A percentile compares a stretch with the other conserved stretches of the same genome.
phyloP scores from a whole-genome alignment of 371 early-diverging fungal genomes.

The Mortierella sp. region DNA sequence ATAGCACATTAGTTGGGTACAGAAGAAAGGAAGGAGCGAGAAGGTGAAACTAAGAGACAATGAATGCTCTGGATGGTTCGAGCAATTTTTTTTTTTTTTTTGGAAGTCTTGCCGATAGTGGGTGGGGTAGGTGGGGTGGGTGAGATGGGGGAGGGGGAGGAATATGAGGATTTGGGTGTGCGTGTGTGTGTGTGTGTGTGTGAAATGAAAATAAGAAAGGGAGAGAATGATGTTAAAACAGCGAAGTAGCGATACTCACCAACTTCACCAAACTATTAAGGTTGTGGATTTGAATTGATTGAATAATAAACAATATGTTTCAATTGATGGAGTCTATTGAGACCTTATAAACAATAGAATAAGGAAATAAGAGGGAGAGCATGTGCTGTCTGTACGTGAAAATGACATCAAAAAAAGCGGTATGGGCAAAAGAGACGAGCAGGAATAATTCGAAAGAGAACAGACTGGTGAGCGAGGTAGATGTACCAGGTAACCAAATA shows the following conservation, averaged over 20 bases:
- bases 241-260: background rate
- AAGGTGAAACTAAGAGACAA: background rate
- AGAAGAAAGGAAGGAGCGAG: background rate
- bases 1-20: too few relatives aligned
- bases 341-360: too few relatives aligned
- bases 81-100: too few relatives aligned
- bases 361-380: background rate
- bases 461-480: background rate
- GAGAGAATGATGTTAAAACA: background rate
- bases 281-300: background rate
- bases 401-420: conserved; percentile 27
- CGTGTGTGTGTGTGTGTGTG: background rate
- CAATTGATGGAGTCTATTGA: too few relatives aligned
- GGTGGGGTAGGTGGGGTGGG: background rate
- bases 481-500: background rate
- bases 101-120: background rate
- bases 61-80: background rate
- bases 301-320: background rate
- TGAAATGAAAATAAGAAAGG: background rate
- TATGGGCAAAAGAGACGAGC: background rate
- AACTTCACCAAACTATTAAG: background rate
- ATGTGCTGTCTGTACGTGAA: conserved; percentile 14
- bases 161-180: background rate
- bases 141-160: background rate
- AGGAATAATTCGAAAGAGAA: background rate